These are phyloP conservation scores for Thelephora aurantiotincta DNA, from an alignment of 768 basidiomycete genomes.

Conservation along the genomic window DNA sequence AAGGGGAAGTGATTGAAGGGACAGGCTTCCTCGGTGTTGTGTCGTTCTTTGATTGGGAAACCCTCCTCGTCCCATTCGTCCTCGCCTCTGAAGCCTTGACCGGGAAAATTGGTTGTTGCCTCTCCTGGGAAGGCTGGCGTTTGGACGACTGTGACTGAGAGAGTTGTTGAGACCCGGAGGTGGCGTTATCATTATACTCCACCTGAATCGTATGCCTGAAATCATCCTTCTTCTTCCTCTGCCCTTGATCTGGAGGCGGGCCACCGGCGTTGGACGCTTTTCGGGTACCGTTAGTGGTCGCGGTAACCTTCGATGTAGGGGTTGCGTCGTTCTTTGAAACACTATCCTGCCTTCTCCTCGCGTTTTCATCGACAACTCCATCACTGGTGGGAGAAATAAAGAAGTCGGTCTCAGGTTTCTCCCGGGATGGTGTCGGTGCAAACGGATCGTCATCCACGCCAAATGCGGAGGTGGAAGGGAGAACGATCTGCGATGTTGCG, in stretches of 20 bases:
- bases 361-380: constrained; percentile 4
- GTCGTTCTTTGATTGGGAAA: constrained; percentile 3
- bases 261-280: constrained; percentile 15
- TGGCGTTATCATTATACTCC: constrained; percentile 58
- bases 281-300: constrained; percentile 1
- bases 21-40: constrained; percentile 1
- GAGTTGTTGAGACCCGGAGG: too few relatives aligned
- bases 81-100: constrained; percentile 3
- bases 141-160: constrained; percentile 16
- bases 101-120: neutral
- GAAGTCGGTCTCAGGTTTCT: constrained; percentile 14
- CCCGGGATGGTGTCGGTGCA: constrained; percentile 28
- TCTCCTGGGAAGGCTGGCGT: constrained; percentile 8
- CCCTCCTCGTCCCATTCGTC: constrained; percentile 7
- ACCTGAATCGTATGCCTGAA: constrained; percentile 94
- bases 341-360: constrained; percentile 4
- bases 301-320: neutral
- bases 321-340: constrained; percentile 5
- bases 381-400: constrained; percentile 13
- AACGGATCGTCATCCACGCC: constrained; percentile 61
- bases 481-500: constrained; percentile 28
- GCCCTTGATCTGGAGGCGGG: constrained; percentile 22
- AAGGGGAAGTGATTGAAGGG: neutral
- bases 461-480: constrained; percentile 25
- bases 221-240: constrained; percentile 33